phyloP scores from a whole-genome alignment of 2,329 filamentous ascomycete species.

The Clonostachys rhizophaga region DNA sequence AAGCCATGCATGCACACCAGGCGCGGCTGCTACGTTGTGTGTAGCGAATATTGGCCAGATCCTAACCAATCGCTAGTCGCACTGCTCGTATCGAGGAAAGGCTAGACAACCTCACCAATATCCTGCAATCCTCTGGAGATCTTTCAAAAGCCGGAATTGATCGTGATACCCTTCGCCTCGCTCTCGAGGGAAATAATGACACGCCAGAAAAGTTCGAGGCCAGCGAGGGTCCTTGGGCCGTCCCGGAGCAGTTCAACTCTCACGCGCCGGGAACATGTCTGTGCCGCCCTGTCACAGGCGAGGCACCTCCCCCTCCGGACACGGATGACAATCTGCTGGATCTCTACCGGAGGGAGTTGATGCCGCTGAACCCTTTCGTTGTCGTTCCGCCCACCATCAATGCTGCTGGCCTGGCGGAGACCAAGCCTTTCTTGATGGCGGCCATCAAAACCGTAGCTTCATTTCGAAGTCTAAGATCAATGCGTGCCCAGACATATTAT shows the following conservation, averaged over 20 bases:
- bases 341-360: conserved; percentile 36
- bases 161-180: background rate
- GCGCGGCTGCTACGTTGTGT: too few relatives aligned
- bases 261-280: conserved; percentile 40
- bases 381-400: conserved; percentile 28
- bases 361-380: conserved; percentile 41
- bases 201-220: background rate
- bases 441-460: conserved; percentile 46
- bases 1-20: too few relatives aligned
- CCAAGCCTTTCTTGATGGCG: conserved; percentile 41
- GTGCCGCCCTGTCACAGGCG: conserved; percentile 34
- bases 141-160: conserved; percentile 8
- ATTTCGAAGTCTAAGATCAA: conserved; percentile 36
- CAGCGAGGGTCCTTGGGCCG: conserved; percentile 12
- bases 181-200: background rate
- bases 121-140: conserved; percentile 37
- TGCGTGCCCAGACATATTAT: conserved; percentile 43
- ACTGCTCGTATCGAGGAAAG: conserved; percentile 45
- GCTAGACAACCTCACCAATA: conserved; percentile 41
- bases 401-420: conserved; percentile 26
- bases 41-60: background rate
- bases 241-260: conserved; percentile 38
- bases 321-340: conserved; percentile 39
- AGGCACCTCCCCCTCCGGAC: conserved; percentile 31
- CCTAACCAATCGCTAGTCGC: conserved; percentile 23